Conservation (phyloP, 2,329 filamentous ascomycete species). For the Phaeosphaeriaceae sp. region DNA sequence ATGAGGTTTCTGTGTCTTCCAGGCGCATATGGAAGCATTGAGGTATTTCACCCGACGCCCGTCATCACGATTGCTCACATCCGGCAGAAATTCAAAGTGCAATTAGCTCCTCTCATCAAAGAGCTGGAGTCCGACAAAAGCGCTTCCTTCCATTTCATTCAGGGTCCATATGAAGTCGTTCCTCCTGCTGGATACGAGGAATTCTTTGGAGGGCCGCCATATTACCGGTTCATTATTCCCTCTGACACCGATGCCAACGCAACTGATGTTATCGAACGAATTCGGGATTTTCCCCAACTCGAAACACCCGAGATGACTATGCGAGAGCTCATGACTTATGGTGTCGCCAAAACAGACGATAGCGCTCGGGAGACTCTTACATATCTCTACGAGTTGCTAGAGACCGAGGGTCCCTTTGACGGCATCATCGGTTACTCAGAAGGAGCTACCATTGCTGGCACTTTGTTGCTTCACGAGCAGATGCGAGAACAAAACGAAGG, state of each 20-base stretch:
- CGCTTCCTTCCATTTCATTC: conserved; percentile 31
- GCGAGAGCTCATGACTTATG: conserved; percentile 55
- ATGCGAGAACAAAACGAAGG: conserved; percentile 22
- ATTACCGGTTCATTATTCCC: conserved; percentile 33
- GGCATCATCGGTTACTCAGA: conserved; percentile 69
- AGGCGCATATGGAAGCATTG: conserved; percentile 34
- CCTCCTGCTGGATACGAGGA: conserved; percentile 35
- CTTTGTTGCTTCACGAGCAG: conserved; percentile 33
- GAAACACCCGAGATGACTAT: conserved; percentile 64
- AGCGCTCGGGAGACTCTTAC: conserved; percentile 27
- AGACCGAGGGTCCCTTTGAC: conserved; percentile 48
- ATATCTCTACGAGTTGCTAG: conserved; percentile 27
- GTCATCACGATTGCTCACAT: neutral
- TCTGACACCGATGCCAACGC: conserved; percentile 18
- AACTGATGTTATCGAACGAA: conserved; percentile 49
- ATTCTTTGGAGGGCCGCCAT: conserved; percentile 36
- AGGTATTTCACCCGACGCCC: conserved; percentile 17
- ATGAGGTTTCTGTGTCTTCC: conserved; percentile 34
- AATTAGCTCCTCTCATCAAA: conserved; percentile 34
- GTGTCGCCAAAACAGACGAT: conserved; percentile 40
- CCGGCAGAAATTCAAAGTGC: conserved; percentile 36
- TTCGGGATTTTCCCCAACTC: conserved; percentile 62
- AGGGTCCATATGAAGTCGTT: conserved; percentile 31
- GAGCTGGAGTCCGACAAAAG: conserved; percentile 29
- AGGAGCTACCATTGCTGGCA: conserved; percentile 64